Conservation (phyloP, 2,329 filamentous ascomycete genomes). For the Aspergillus pseudoglaucus region DNA sequence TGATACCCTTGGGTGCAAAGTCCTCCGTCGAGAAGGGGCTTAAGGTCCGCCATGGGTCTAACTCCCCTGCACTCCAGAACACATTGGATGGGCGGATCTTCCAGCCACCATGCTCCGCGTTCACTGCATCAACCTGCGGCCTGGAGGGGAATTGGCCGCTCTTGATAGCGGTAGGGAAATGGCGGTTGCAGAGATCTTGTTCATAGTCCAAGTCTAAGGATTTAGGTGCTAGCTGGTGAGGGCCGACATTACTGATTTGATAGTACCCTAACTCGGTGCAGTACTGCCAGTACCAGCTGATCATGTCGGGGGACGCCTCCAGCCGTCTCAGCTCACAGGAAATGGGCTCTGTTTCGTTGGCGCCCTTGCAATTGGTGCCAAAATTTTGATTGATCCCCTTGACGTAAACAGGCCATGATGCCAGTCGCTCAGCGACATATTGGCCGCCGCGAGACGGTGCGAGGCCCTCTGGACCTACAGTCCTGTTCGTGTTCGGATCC, state of each 20-base stretch:
- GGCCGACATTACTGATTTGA: slow-evolving; percentile 44
- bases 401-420: slow-evolving; percentile 33
- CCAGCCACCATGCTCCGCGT: slow-evolving; percentile 46
- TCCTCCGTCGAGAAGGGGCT: slow-evolving; percentile 37
- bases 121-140: slow-evolving; percentile 35
- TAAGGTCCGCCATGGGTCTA: slow-evolving; percentile 48
- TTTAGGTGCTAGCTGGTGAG: slow-evolving; percentile 41
- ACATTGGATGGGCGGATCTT: slow-evolving; percentile 46
- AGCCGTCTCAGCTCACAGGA: slow-evolving; percentile 34
- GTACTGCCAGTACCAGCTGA: slow-evolving; percentile 48
- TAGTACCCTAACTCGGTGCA: slow-evolving; percentile 50
- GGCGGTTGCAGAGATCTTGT: slow-evolving; percentile 41
- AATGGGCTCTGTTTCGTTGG: slow-evolving; percentile 13
- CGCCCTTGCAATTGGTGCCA: slow-evolving; percentile 36
- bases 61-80: slow-evolving; percentile 47
- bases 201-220: slow-evolving; percentile 42
- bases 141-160: slow-evolving; percentile 36
- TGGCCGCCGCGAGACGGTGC: slow-evolving; percentile 36
- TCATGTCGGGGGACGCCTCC: slow-evolving; percentile 29
- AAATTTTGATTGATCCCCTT: slow-evolving; percentile 34
- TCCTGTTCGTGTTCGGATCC: slow-evolving; percentile 30
- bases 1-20: slow-evolving; percentile 35
- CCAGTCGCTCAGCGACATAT: slow-evolving; percentile 38
- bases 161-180: slow-evolving; percentile 40
- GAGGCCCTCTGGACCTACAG: slow-evolving; percentile 36